phyloP scores from a whole-genome alignment of 2,329 filamentous ascomycete genomes.

The Arachnomyces sp. region DNA sequence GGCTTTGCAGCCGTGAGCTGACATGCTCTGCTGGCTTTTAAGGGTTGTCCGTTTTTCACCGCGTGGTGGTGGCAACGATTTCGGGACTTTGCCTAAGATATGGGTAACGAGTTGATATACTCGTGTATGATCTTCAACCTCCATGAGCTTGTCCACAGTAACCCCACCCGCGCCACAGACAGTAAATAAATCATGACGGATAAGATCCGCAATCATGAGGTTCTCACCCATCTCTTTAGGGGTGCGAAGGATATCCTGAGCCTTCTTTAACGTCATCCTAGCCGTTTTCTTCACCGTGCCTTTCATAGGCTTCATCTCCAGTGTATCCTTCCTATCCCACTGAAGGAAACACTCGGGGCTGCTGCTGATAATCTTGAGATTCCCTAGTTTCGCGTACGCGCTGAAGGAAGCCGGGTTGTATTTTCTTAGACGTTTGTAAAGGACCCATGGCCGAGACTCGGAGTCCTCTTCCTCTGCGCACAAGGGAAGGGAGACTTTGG shows the following conservation, averaged over 20 bases:
- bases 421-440: constrained; percentile 62
- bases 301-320: constrained; percentile 82
- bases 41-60: constrained; percentile 2
- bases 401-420: constrained; percentile 78
- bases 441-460: constrained; percentile 50
- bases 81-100: constrained; percentile 57
- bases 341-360: constrained; percentile 85
- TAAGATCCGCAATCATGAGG: constrained; percentile 94
- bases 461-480: constrained; percentile 15
- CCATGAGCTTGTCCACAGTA: constrained; percentile 66
- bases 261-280: constrained; percentile 60
- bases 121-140: constrained; percentile 81
- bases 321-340: constrained; percentile 44
- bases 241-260: constrained; percentile 62
- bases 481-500: constrained; percentile 46
- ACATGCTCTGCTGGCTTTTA: constrained; percentile 20
- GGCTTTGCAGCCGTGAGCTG: constrained; percentile 57
- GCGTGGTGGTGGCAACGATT: constrained; percentile 14
- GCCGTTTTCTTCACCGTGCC: constrained; percentile 78
- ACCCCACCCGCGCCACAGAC: constrained; percentile 70
- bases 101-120: constrained; percentile 90
- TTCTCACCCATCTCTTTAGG: constrained; percentile 94
- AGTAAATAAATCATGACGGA: constrained; percentile 87
- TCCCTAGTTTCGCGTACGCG: constrained; percentile 65
- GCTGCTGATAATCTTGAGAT: constrained; percentile 65